Conservation (phyloP, 2,329 filamentous ascomycete genomes). For the Penicillium vulpinum region DNA sequence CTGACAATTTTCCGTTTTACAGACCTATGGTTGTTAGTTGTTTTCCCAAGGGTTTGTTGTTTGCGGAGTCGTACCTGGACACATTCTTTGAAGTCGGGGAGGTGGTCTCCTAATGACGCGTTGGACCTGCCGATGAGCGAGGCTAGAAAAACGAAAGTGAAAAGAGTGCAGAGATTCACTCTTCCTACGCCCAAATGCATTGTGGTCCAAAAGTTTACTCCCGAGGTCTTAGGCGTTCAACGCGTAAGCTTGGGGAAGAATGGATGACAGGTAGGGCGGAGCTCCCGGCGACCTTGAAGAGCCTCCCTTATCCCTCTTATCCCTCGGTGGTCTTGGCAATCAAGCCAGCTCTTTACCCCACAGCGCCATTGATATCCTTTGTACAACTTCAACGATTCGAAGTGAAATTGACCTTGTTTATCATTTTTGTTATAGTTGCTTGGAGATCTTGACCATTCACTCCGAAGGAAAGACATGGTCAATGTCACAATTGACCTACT, state of each 20-base stretch:
- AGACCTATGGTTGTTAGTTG: slow-evolving; percentile 60
- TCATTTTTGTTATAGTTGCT: neutral
- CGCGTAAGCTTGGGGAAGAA: slow-evolving; percentile 18
- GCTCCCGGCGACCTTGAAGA: slow-evolving; percentile 17
- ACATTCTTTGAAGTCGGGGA: slow-evolving; percentile 86
- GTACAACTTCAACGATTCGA: neutral
- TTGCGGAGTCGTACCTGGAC: slow-evolving; percentile 62
- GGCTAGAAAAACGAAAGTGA: slow-evolving; percentile 35
- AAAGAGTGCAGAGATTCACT: slow-evolving; percentile 25
- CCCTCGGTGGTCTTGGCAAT: slow-evolving; percentile 22
- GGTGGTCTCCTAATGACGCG: slow-evolving; percentile 78
- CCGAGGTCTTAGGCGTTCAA: slow-evolving; percentile 12
- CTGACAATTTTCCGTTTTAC: slow-evolving; percentile 76
- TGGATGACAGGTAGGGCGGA: slow-evolving; percentile 17
- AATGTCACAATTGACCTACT: neutral
- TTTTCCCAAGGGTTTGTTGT: slow-evolving; percentile 1
- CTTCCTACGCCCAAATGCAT: slow-evolving; percentile 28
- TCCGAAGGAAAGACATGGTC: neutral
- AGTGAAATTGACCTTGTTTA: neutral
- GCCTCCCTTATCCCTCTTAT: too few species aligned
- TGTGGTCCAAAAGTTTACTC: slow-evolving; percentile 18
- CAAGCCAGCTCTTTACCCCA: slow-evolving; percentile 7
- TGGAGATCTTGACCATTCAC: neutral
- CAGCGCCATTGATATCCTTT: neutral
- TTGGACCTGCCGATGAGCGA: slow-evolving; percentile 43